Evolutionary conservation across 345 rosid species (phyloP).

Genomic region (Eucalyptus cloeziana): DNA sequence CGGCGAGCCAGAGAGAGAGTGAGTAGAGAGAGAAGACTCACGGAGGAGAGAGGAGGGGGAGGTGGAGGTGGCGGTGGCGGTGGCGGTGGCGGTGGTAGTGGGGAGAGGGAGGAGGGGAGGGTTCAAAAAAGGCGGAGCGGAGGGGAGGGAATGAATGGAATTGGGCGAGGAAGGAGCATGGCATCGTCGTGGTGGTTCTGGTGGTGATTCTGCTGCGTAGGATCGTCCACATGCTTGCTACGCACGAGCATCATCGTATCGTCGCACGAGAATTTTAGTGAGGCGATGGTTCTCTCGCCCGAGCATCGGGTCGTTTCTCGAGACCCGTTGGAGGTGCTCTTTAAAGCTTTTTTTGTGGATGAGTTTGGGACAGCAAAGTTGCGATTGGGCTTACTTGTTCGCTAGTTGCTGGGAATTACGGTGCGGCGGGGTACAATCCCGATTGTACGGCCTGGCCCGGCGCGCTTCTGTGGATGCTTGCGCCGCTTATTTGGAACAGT

Average conservation of each 20-base stretch:
- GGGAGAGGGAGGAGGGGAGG: neutral
- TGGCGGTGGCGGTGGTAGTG: too few relatives aligned
- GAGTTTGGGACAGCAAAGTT: neutral
- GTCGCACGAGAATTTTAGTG: neutral
- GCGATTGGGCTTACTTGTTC: too few relatives aligned
- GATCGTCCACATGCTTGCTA: slow-evolving; percentile 13
- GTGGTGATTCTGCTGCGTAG: neutral
- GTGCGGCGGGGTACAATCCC: neutral
- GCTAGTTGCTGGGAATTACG: neutral
- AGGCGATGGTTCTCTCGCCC: neutral
- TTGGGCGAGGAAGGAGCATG: slow-evolving; percentile 23
- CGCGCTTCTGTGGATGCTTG: neutral
- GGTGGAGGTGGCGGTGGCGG: neutral
- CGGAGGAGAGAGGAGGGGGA: neutral
- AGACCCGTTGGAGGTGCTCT: neutral
- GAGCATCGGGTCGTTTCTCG: neutral
- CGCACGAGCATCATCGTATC: neutral
- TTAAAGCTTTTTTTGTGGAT: neutral
- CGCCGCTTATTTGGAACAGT: too few relatives aligned
- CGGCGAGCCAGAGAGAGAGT: neutral
- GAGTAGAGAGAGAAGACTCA: neutral
- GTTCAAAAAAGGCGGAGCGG: neutral
- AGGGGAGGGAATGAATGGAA: slow-evolving; percentile 6
- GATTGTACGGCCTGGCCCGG: neutral
- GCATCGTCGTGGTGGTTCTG: slow-evolving; percentile 20